Base-by-base conservation (phyloP, 2,329 filamentous ascomycete genomes). In the Fonsecaea nubica region DNA sequence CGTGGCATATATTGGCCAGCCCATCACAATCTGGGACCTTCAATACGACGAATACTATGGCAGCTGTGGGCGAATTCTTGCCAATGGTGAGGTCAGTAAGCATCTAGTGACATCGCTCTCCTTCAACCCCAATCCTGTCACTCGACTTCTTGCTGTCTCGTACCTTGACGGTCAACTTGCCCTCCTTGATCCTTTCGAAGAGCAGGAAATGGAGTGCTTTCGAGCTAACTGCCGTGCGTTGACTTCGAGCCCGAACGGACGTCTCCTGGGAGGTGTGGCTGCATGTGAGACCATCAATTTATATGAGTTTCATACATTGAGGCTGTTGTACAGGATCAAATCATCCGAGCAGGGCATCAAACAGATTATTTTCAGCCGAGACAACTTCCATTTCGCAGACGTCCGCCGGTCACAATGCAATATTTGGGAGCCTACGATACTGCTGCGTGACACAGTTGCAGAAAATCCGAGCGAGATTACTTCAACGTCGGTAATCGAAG, bases 101-200 rank as follows among this genome's bases (percentile, higher is more conserved):
- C 48, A 50, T 50, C 8, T 38, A 52, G 58, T 53, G 25, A 61
- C 40, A 21, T 72, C 72, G 7, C 72, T 80, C 21, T 69, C 71
- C 33, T 78, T 81, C 70, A 78, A 78, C 53, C 75, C 77, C 1
- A 77, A 78, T 60, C 71, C 75, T 1, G 68, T 69, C 53, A 70
- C 75, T 59, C 50, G 52, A 8, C 71, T 77, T 13, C 74, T 79
- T 25, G 76, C 72, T 8, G 74, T 72, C 4, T 60, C 73, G 4
- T 78, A 79, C 56, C 67, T 73, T 30, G 76, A 78, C 63, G 75
- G 76, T 7, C 73, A 77, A 32, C 74, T 79, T 25, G 15, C 68
- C 2, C 66, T 78, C 9, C 65, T 80, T 30, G 75, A 78, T 38
- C 76, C 73, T 5, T 72, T 74, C 52, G 21, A 69, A n/a, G 70